These are phyloP conservation scores for Posidonia oceanica DNA, from an alignment of 116 monocot genomes.

Conservation along the genomic window DNA sequence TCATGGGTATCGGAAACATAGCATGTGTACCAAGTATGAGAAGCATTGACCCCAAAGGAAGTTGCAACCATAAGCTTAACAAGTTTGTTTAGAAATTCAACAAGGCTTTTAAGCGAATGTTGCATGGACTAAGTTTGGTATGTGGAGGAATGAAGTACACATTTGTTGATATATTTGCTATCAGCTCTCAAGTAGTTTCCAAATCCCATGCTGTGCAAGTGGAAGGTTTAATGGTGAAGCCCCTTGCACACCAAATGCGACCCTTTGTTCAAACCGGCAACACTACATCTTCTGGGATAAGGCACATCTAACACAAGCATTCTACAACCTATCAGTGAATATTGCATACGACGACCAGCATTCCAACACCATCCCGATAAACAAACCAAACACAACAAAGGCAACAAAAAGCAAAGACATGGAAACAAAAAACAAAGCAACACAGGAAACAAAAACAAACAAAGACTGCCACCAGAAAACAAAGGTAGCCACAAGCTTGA, in stretches of 20 bases:
- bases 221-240: not conserved
- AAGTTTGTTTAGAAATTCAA: too few species aligned
- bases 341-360: not conserved
- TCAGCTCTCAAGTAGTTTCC: not conserved
- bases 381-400: too few species aligned
- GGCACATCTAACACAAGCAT: not conserved
- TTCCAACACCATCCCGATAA: not conserved
- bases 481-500: too few species aligned
- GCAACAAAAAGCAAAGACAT: too few species aligned
- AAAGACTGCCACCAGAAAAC: too few species aligned
- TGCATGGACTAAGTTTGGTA: not conserved
- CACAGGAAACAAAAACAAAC: too few species aligned
- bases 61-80: too few species aligned
- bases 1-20: not conserved
- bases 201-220: not conserved
- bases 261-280: not conserved
- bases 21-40: too few species aligned
- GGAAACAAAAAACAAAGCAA: too few species aligned
- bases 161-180: not conserved
- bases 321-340: not conserved
- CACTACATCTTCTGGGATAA: conserved; percentile 1
- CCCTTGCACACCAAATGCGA: not conserved
- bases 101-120: not conserved
- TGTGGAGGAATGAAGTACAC: not conserved
- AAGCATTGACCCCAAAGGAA: too few species aligned